Evolutionary conservation across 805 yeast species (phyloP).

Genomic region (Saccharomycopsis fodiens): DNA sequence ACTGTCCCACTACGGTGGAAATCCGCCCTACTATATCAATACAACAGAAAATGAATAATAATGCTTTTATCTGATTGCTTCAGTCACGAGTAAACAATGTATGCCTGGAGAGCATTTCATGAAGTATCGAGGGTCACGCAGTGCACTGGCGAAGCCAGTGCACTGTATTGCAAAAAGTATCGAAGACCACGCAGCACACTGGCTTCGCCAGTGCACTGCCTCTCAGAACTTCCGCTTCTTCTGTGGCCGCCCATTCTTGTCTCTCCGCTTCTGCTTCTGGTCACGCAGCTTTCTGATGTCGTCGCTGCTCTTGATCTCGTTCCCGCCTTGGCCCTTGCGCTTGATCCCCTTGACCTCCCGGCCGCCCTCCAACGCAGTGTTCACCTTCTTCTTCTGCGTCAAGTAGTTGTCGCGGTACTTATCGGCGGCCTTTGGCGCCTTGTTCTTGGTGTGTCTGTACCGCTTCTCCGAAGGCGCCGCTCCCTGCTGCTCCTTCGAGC

Average conservation of each 20-base stretch:
- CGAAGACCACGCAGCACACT: no score
- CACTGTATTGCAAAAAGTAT: no score
- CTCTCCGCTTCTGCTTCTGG: slow-evolving; percentile 60
- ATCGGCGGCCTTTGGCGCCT: slow-evolving; percentile 90
- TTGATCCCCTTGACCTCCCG: slow-evolving; percentile 59
- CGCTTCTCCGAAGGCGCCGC: slow-evolving; percentile 29
- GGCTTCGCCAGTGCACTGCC: no score
- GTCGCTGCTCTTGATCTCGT: slow-evolving; percentile 61
- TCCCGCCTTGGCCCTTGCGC: slow-evolving; percentile 27
- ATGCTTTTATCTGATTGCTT: no score
- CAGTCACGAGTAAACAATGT: no score
- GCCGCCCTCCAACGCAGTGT: slow-evolving; percentile 73
- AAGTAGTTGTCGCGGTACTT: slow-evolving; percentile 81
- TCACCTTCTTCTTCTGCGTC: slow-evolving; percentile 73
- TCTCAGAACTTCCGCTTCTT: slow-evolving; percentile 34
- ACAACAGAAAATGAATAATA: no score
- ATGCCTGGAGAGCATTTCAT: no score
- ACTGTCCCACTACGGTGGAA: no score
- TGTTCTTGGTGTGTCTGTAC: slow-evolving; percentile 64
- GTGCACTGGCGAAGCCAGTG: no score
- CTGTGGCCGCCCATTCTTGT: slow-evolving; percentile 78
- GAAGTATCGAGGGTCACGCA: no score
- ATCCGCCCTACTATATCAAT: no score
- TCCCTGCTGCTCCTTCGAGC: slow-evolving; percentile 34
- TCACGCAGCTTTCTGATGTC: slow-evolving; percentile 75